Evolutionary conservation across 306 rosid species (phyloP).

Genomic region (Hippophae gyantsensis): DNA sequence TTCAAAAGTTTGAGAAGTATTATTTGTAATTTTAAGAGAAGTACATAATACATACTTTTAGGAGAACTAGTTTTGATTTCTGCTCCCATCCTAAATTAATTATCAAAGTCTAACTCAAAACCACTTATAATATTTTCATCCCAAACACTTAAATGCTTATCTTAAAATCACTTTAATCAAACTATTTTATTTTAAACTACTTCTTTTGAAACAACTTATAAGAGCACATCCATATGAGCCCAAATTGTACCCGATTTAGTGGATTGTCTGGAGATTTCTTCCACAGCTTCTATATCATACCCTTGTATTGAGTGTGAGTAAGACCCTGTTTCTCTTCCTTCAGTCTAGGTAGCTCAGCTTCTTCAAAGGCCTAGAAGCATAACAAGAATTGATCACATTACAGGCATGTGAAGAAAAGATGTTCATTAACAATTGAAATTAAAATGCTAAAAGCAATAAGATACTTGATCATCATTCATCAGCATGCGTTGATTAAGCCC

Average conservation of each 20-base stretch:
- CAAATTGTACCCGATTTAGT: constrained; percentile 62
- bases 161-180: too few relatives aligned
- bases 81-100: too few relatives aligned
- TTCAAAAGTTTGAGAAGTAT: too few relatives aligned
- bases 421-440: background rate
- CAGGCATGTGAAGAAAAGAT: background rate
- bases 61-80: too few relatives aligned
- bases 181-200: too few relatives aligned
- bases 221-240: background rate
- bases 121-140: too few relatives aligned
- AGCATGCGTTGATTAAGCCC: too few relatives aligned
- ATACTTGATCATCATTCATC: background rate
- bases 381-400: background rate
- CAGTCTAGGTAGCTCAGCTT: constrained; percentile 85
- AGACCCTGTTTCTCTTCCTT: constrained; percentile 97
- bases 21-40: too few relatives aligned
- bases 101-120: too few relatives aligned
- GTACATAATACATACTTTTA: too few relatives aligned
- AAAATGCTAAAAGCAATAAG: background rate
- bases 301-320: constrained; percentile 89
- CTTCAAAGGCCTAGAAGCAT: constrained; percentile 73
- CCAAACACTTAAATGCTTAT: too few relatives aligned
- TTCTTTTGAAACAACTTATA: too few relatives aligned
- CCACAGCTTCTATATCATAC: constrained; percentile 97
- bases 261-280: constrained; percentile 99